phyloP scores from a whole-genome alignment of 2,329 filamentous ascomycete species.

The Aspergillus ruber region DNA sequence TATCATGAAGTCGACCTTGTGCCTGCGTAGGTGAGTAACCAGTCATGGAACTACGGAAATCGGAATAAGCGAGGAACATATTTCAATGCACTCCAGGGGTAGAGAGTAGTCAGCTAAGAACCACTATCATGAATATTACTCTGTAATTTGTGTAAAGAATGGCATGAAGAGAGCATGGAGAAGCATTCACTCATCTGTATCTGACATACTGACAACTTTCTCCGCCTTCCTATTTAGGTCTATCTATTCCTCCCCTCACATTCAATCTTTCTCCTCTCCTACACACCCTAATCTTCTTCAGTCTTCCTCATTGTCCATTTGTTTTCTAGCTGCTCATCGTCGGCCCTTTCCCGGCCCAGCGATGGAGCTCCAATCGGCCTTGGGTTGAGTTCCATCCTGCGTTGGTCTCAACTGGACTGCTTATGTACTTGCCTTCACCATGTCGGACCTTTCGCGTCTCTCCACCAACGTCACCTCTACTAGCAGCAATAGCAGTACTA shows the following conservation, averaged over 20 bases:
- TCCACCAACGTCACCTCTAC: conserved; percentile 20
- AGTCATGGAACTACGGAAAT: too few relatives aligned
- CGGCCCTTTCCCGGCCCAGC: not conserved
- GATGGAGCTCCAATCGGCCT: conserved; percentile 14
- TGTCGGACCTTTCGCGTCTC: conserved; percentile 23
- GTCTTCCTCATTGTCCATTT: not conserved
- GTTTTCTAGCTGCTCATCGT: not conserved
- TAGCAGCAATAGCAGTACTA: conserved; percentile 20
- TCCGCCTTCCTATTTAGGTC: conserved; percentile 7
- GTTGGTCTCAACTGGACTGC: not conserved
- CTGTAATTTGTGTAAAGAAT: too few relatives aligned
- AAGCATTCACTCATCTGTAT: conserved; percentile 1
- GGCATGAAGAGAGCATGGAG: too few relatives aligned
- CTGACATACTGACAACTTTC: not conserved
- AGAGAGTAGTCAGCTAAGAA: too few relatives aligned
- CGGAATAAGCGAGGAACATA: too few relatives aligned
- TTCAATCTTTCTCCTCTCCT: conserved; percentile 2
- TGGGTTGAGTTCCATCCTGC: conserved; percentile 13
- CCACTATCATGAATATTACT: too few relatives aligned
- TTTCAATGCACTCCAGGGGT: too few relatives aligned
- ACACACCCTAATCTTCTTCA: conserved; percentile 2
- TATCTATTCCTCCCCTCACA: not conserved
- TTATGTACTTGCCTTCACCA: conserved; percentile 11
- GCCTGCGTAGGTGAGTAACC: too few relatives aligned
- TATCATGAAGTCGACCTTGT: too few relatives aligned